Evolutionary conservation across 306 rosid species (phyloP).

Genomic region (Echinosophora koreensis): DNA sequence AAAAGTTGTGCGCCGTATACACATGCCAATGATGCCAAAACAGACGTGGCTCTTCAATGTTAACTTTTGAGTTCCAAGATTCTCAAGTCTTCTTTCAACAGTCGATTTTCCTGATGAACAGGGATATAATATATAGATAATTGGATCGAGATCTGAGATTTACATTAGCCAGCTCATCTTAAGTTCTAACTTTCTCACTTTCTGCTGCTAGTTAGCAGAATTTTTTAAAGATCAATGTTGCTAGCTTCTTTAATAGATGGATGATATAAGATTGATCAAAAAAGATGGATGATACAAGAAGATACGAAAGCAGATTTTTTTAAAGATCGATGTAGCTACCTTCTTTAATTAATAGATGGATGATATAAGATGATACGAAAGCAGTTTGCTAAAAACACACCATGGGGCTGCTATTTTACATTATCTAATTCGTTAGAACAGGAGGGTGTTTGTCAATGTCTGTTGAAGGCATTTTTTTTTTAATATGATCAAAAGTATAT

Average conservation of each 20-base stretch:
- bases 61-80: constrained; percentile 21
- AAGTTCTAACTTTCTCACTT: neutral
- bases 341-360: too few species aligned
- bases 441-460: neutral
- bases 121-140: neutral
- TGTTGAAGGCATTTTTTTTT: neutral
- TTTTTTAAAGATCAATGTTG: neutral
- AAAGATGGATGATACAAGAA: neutral
- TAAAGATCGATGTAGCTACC: neutral
- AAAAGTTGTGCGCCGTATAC: constrained; percentile 17
- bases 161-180: neutral
- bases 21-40: neutral
- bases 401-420: neutral
- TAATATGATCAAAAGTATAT: too few species aligned
- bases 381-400: neutral
- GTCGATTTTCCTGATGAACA: neutral
- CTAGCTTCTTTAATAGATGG: neutral
- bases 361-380: too few species aligned
- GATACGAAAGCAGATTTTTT: neutral
- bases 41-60: neutral
- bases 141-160: neutral
- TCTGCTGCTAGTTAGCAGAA: neutral
- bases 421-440: neutral
- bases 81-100: neutral
- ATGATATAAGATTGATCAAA: too few species aligned